Evolutionary conservation across 2,329 filamentous ascomycete species (phyloP).

Genomic region (Emmonsiellopsis sp.): DNA sequence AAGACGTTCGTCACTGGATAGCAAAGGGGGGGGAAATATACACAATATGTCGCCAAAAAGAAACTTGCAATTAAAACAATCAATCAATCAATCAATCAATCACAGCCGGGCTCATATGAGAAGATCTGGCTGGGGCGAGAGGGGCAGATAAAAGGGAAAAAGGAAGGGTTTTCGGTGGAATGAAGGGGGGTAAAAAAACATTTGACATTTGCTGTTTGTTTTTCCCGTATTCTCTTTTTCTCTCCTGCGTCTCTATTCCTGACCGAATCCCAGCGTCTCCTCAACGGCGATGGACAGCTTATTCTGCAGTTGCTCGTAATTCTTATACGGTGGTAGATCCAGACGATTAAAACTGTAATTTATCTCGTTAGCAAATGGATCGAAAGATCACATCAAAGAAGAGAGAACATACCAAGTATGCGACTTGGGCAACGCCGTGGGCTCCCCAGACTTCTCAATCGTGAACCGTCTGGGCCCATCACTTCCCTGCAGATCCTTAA

Average conservation of each 20-base stretch:
- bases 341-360: conserved; percentile 80
- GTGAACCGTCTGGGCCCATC: conserved; percentile 93
- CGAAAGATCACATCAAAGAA: not conserved
- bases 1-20: not conserved
- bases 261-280: conserved; percentile 97
- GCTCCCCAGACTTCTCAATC: conserved; percentile 93
- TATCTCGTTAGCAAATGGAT: conserved; percentile 16
- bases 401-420: conserved; percentile 76
- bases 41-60: not conserved
- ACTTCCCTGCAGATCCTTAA: conserved; percentile 96
- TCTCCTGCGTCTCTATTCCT: conserved; percentile 57
- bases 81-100: not conserved
- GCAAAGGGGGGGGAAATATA: not conserved
- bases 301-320: conserved; percentile 69
- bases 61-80: not conserved
- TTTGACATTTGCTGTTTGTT: not conserved
- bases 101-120: not conserved
- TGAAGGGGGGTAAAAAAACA: not conserved
- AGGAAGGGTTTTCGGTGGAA: not conserved
- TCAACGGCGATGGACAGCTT: conserved; percentile 97
- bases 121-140: too few species aligned
- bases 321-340: conserved; percentile 89
- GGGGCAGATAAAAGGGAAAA: not conserved
- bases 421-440: conserved; percentile 84
- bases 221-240: too few species aligned